Percentiles rank a stretch among this genome's conserved stretches.
These are phyloP conservation scores for Diaporthe nobilis DNA, from an alignment of 2,329 filamentous ascomycete species.

Conservation along the genomic window DNA sequence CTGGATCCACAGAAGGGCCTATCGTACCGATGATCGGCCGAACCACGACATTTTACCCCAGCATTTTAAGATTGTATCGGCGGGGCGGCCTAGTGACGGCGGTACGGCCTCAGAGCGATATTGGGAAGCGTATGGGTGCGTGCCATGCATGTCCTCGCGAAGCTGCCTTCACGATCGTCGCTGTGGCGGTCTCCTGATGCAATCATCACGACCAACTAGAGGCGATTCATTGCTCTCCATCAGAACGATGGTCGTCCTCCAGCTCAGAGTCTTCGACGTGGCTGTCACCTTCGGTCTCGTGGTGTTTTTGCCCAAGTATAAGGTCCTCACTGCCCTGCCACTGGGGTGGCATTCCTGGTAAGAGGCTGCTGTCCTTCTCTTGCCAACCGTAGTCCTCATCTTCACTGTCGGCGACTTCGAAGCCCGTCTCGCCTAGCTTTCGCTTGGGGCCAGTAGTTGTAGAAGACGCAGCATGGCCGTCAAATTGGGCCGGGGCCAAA, in stretches of 20 bases:
- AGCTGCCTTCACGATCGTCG: not conserved
- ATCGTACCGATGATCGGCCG: conserved; percentile 40
- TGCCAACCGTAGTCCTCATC: conserved; percentile 83
- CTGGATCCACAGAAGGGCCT: conserved; percentile 34
- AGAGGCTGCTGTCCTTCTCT: conserved; percentile 73
- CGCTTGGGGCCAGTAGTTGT: conserved; percentile 68
- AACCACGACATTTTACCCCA: conserved; percentile 37
- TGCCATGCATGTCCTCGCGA: conserved; percentile 2
- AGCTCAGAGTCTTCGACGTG: conserved; percentile 55
- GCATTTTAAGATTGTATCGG: conserved; percentile 33
- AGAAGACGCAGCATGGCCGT: conserved; percentile 52
- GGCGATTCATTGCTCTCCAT: conserved; percentile 41
- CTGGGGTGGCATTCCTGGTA: conserved; percentile 73
- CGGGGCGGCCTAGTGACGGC: conserved; percentile 18
- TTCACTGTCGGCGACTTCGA: conserved; percentile 72
- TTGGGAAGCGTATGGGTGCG: not conserved
- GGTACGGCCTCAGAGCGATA: conserved; percentile 18
- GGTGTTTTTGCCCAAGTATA: conserved; percentile 59
- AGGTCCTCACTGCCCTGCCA: conserved; percentile 78
- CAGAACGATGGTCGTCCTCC: conserved; percentile 42
- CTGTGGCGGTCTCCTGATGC: conserved; percentile 13
- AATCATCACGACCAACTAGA: not conserved
- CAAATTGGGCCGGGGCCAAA: conserved; percentile 57
- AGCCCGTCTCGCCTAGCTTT: conserved; percentile 72
- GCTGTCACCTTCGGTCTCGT: conserved; percentile 55